A percentile compares a stretch with the other conserved stretches of the same genome.
These are phyloP conservation scores for Paecilomyces sp. DNA, from an alignment of 2,329 filamentous ascomycete species.

Conservation along the genomic window DNA sequence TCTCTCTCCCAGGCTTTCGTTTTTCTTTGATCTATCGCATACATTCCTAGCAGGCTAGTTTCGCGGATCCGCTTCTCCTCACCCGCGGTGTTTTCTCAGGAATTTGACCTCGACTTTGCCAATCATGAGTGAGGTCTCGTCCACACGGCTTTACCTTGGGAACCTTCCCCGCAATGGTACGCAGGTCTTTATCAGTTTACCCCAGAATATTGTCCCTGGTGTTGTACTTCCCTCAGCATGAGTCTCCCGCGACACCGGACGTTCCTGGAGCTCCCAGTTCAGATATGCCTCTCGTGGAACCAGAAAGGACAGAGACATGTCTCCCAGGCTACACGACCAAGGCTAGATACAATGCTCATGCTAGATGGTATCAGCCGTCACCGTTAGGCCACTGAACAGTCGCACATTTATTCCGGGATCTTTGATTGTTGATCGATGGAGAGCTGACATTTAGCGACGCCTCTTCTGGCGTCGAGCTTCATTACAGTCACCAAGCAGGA, in stretches of 20 bases:
- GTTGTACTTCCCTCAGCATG: constrained; percentile 5
- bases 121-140: constrained; percentile 77
- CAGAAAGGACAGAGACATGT: constrained; percentile 1
- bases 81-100: not conserved
- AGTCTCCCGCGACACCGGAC: constrained; percentile 8
- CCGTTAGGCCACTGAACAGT: constrained; percentile 12
- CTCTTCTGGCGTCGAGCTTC: constrained; percentile 23
- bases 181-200: constrained; percentile 34
- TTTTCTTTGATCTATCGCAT: not conserved
- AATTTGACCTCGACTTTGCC: constrained; percentile 7
- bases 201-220: constrained; percentile 12
- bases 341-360: constrained; percentile 5
- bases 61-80: not conserved
- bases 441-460: constrained; percentile 27
- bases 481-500: constrained; percentile 87
- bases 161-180: constrained; percentile 95
- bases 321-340: constrained; percentile 4
- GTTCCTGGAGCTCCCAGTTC: constrained; percentile 10
- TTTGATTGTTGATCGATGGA: constrained; percentile 12
- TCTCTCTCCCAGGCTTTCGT: not conserved
- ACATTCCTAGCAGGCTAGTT: not conserved
- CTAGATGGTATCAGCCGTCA: not conserved
- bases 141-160: constrained; percentile 92
- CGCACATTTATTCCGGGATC: constrained; percentile 16
- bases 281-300: constrained; percentile 1